Evolutionary conservation across 768 basidiomycete species (phyloP).

Genomic region (Pleurotus salmoneostramineus): DNA sequence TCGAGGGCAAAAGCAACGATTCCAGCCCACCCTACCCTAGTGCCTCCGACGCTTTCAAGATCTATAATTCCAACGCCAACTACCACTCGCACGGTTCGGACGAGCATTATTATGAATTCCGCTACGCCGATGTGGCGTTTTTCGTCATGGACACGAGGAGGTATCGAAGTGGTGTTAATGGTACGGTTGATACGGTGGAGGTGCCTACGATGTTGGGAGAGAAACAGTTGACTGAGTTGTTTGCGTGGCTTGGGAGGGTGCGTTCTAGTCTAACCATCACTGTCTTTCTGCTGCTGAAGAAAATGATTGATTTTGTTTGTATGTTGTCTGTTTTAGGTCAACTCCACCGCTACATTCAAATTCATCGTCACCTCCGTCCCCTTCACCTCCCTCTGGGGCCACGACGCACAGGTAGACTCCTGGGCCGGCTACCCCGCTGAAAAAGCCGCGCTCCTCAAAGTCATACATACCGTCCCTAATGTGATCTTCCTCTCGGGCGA

Average conservation of each 20-base stretch:
- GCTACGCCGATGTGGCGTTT: conserved; percentile 65
- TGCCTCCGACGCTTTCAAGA: conserved; percentile 53
- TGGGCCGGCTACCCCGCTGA: conserved; percentile 67
- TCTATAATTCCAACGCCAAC: conserved; percentile 64
- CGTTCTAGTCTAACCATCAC: conserved; percentile 1
- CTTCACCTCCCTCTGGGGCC: conserved; percentile 68
- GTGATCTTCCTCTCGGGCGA: conserved; percentile 70
- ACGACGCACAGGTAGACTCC: conserved; percentile 59
- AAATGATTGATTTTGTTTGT: background rate
- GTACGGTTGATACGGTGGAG: conserved; percentile 31
- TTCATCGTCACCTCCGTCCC: conserved; percentile 75
- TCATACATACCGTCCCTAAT: conserved; percentile 65
- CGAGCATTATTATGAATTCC: conserved; percentile 56
- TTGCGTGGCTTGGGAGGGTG: conserved; percentile 60
- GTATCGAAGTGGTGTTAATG: conserved; percentile 43
- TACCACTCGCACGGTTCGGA: conserved; percentile 45
- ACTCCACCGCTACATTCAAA: conserved; percentile 71
- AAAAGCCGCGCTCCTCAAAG: conserved; percentile 51
- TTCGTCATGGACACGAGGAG: conserved; percentile 76
- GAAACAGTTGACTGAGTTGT: conserved; percentile 53
- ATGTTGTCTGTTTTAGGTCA: conserved; percentile 37
- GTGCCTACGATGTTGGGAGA: conserved; percentile 68
- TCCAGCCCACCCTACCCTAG: conserved; percentile 50
- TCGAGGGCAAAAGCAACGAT: conserved; percentile 51
- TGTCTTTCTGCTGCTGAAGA: background rate